Conservation (phyloP, 225 moss, liverwort and hornwort species). For the Physcomitrium patens region DNA sequence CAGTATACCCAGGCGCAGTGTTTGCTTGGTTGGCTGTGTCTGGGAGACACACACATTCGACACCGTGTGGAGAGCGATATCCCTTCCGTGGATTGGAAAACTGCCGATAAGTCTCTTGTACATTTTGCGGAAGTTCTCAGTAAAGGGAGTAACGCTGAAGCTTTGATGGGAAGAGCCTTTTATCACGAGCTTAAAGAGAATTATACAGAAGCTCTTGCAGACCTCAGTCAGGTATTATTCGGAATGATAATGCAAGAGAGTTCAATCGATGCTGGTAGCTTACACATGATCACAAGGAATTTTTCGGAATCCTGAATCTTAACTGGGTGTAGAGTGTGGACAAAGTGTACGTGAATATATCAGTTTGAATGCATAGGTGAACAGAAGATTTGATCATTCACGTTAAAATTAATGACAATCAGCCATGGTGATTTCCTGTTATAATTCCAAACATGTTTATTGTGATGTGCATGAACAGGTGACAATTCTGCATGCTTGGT, state of each 20-base stretch:
- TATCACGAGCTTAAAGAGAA: slow-evolving; percentile 69
- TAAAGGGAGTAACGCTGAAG: slow-evolving; percentile 66
- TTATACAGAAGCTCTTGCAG: slow-evolving; percentile 59
- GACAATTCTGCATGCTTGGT: slow-evolving; percentile 73
- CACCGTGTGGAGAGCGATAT: slow-evolving; percentile 14
- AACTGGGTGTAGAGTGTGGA: slow-evolving; percentile 3
- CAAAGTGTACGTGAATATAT: slow-evolving; percentile 6
- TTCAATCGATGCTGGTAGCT: background rate
- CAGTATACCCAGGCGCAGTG: slow-evolving; percentile 73
- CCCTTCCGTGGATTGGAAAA: slow-evolving; percentile 41
- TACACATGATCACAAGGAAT: slow-evolving; percentile 7
- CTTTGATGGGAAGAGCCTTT: slow-evolving; percentile 72
- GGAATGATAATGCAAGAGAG: slow-evolving; percentile 12
- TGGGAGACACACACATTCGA: slow-evolving; percentile 44
- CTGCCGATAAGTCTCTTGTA: slow-evolving; percentile 47
- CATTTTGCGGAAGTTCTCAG: slow-evolving; percentile 64
- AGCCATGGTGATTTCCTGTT: background rate
- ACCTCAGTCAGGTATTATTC: slow-evolving; percentile 65
- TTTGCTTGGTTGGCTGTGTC: slow-evolving; percentile 67
- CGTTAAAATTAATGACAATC: slow-evolving; percentile 1
- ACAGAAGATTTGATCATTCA: slow-evolving; percentile 3
- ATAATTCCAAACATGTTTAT: slow-evolving; percentile 3
- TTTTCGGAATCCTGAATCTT: slow-evolving; percentile 19
- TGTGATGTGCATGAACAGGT: slow-evolving; percentile 50
- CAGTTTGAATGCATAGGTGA: background rate